A percentile compares a stretch with the other conserved stretches of the same genome.
These are phyloP conservation scores for Closterium sp. DNA, from an alignment of 139 green algal genomes.

Conservation along the genomic window DNA sequence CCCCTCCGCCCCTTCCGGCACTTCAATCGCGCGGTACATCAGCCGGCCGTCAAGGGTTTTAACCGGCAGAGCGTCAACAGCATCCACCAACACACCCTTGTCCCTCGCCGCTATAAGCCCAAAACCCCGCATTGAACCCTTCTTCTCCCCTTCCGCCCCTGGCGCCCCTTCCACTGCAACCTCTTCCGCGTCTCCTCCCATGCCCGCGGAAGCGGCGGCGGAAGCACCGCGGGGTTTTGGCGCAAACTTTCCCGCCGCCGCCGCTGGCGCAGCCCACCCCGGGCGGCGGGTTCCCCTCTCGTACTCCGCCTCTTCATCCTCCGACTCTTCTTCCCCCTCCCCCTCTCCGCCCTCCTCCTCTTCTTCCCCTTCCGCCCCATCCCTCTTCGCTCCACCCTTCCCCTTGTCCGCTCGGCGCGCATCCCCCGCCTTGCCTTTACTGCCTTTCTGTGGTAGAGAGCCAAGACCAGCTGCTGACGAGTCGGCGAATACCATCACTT, in stretches of 20 bases:
- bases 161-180: neutral
- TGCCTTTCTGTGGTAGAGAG: neutral
- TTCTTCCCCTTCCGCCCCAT: conserved; percentile 15
- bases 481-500: neutral
- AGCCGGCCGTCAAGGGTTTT: conserved; percentile 46
- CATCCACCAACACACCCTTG: conserved; percentile 10
- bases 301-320: neutral
- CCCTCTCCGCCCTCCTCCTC: neutral
- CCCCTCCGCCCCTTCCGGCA: neutral
- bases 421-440: neutral
- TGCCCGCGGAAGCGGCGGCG: no score
- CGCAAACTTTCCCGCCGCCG: neutral
- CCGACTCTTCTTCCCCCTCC: neutral
- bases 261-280: neutral
- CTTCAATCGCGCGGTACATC: conserved; percentile 5
- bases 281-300: neutral
- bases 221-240: neutral
- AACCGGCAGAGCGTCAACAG: conserved; percentile 42
- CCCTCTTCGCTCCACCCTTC: neutral
- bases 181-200: neutral
- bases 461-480: neutral
- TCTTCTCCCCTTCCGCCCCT: neutral
- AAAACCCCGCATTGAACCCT: neutral
- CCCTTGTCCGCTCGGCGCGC: neutral
- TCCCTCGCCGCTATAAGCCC: neutral